phyloP scores from a whole-genome alignment of 2,329 filamentous ascomycete species.

The Paraphaeosphaeria minitans region DNA sequence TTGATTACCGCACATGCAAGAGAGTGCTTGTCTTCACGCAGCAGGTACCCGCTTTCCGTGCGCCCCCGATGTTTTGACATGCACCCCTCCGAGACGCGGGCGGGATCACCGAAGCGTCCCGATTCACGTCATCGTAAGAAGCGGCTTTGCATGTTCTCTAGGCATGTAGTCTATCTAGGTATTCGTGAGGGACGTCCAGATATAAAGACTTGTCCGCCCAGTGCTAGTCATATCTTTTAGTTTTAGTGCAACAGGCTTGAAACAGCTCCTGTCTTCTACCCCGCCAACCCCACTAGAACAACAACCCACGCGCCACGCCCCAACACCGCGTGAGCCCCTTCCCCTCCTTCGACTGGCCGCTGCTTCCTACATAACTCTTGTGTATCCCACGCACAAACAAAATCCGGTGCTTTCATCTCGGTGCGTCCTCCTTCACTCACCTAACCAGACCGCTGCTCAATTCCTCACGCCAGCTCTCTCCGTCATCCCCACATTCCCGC shows the following conservation, averaged over 20 bases:
- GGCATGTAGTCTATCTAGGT: no score
- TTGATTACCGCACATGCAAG: background rate
- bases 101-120: background rate
- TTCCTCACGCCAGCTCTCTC: constrained; percentile 20
- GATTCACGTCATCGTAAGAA: background rate
- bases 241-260: constrained; percentile 2
- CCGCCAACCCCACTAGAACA: constrained; percentile 4
- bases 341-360: constrained; percentile 30
- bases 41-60: constrained; percentile 7
- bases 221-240: background rate
- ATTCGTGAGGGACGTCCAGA: background rate
- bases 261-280: constrained; percentile 7
- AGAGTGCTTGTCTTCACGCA: constrained; percentile 8
- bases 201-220: constrained; percentile 6
- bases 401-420: constrained; percentile 12
- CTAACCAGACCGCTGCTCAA: constrained; percentile 21
- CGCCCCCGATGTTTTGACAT: background rate
- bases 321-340: constrained; percentile 23
- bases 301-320: background rate
- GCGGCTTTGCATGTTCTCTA: background rate
- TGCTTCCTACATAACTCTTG: constrained; percentile 25
- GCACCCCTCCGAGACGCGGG: constrained; percentile 6
- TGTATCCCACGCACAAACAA: constrained; percentile 26
- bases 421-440: constrained; percentile 11
- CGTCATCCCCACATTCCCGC: constrained; percentile 19